Base-by-base conservation (phyloP, 164 flowering plant species). In the Chimonanthus salicifolius region DNA sequence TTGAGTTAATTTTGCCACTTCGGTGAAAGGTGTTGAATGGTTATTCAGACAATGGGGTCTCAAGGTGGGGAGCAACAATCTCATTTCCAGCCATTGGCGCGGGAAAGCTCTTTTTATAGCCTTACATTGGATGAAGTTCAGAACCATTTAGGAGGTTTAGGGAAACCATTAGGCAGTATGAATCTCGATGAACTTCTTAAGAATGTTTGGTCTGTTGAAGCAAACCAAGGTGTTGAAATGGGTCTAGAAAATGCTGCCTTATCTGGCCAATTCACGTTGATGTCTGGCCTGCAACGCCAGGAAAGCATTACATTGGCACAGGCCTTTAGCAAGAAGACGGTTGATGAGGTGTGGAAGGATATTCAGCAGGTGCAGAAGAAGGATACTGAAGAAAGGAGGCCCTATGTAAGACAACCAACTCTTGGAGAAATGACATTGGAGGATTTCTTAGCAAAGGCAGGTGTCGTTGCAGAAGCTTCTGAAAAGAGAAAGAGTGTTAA, bases 341-440 rank as follows among this genome's bases (percentile, higher is more conserved):
- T 93, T 16, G 93, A 90, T 78, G 94, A 93, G 68, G 93, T 93
- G 15, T 93, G 98, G 98, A 86, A 83, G 75, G 93, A 93, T 79
- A 91, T 94, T 54, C 89, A 92, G 65, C 88, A 82, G 72, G 86
- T 81, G 15, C 79, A 81, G 68, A 78, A 70, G 49, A 85, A 81
- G 63, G 68, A 69, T 62, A 66, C 50, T 62, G 82, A 74, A 64
- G 87, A 84, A 58, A 75, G 60, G 72, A 80, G 71, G 58, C 48
- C 77, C 44, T 81, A 71, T 65, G 91, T 88, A 60, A 78, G 87
- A 71, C 91, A 89, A 45, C 83, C 85, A 4, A 87, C 94, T 49
- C 76, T 92, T 43, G 97, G 97, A 54, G 94, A 92, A 85, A 92
- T 89, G 88, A 94, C 96, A 6, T 78, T 94, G 84, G 97, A 94